Percentiles rank a stretch among this genome's conserved stretches.
Evolutionary conservation across 768 basidiomycete species (phyloP).

Genomic region (Mycena metata): DNA sequence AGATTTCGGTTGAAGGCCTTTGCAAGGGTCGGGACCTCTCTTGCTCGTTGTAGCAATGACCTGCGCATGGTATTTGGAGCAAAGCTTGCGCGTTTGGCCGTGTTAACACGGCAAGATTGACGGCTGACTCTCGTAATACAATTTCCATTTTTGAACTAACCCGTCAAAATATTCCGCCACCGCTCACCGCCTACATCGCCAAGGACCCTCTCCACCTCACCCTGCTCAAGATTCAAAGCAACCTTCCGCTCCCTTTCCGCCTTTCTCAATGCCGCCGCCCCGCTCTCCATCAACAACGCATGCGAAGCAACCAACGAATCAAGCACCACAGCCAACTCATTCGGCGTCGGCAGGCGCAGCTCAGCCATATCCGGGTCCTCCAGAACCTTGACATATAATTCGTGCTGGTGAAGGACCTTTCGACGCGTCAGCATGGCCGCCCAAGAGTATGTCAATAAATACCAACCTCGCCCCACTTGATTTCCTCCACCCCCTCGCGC

Average conservation of each 20-base stretch:
- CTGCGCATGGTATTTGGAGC: constrained; percentile 53
- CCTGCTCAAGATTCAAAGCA: constrained; percentile 85
- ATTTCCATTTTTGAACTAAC: background rate
- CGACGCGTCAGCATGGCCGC: constrained; percentile 10
- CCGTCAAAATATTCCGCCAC: constrained; percentile 69
- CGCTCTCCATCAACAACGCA: constrained; percentile 81
- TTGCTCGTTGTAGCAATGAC: background rate
- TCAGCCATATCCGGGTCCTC: constrained; percentile 59
- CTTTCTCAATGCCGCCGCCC: constrained; percentile 66
- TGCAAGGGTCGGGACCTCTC: constrained; percentile 46
- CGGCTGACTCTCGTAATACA: too few relatives aligned
- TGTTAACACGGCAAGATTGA: background rate
- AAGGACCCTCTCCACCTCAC: constrained; percentile 88
- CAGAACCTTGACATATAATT: constrained; percentile 76
- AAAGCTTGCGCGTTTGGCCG: constrained; percentile 14
- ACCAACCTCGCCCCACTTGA: constrained; percentile 83
- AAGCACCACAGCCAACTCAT: constrained; percentile 78
- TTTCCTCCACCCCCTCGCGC: constrained; percentile 88
- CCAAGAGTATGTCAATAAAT: constrained; percentile 40
- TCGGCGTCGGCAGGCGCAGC: constrained; percentile 64
- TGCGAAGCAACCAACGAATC: constrained; percentile 84
- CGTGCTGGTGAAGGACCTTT: constrained; percentile 83
- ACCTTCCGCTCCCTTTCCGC: constrained; percentile 76
- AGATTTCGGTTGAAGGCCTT: constrained; percentile 36
- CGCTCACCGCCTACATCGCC: constrained; percentile 80